These are phyloP conservation scores for Rhizomucor pusillus DNA, from an alignment of 371 early-diverging fungal species.

Conservation along the genomic window DNA sequence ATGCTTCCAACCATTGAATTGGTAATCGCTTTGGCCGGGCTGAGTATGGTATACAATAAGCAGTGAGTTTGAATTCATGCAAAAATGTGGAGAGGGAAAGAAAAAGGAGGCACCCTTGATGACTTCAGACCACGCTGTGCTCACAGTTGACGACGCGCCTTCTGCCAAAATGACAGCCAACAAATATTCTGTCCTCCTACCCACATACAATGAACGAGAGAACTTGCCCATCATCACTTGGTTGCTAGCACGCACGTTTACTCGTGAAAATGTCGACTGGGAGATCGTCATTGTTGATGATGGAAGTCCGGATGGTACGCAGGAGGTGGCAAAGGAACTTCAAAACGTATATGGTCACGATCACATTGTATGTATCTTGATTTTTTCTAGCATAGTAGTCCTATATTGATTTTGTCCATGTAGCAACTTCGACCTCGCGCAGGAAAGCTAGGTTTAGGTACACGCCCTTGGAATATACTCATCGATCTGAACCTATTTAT, in stretches of 20 bases:
- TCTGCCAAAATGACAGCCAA: conserved; percentile 31
- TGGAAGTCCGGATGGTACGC: conserved; percentile 98
- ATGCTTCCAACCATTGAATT: too few species aligned
- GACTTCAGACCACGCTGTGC: conserved; percentile 34
- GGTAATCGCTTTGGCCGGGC: too few species aligned
- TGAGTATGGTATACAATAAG: too few species aligned
- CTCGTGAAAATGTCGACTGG: conserved; percentile 81
- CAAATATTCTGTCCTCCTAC: conserved; percentile 91
- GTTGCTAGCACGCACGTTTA: conserved; percentile 86
- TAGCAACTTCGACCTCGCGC: conserved; percentile 87
- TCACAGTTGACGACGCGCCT: conserved; percentile 30
- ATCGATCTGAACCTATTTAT: background rate
- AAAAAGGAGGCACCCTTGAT: background rate
- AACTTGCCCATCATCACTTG: conserved; percentile 95
- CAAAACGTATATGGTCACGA: conserved; percentile 85
- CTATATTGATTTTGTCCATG: too few species aligned
- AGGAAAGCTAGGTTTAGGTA: conserved; percentile 93
- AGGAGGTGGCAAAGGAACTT: conserved; percentile 89
- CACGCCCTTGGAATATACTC: conserved; percentile 8
- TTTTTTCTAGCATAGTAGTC: background rate
- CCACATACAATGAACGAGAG: conserved; percentile 99
- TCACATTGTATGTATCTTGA: conserved; percentile 66
- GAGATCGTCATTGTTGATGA: conserved; percentile 99
- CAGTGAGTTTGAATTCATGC: too few species aligned
- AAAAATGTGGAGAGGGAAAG: too few species aligned